Evolutionary conservation across 345 rosid species (phyloP).

Genomic region (Cardamine resedifolia): DNA sequence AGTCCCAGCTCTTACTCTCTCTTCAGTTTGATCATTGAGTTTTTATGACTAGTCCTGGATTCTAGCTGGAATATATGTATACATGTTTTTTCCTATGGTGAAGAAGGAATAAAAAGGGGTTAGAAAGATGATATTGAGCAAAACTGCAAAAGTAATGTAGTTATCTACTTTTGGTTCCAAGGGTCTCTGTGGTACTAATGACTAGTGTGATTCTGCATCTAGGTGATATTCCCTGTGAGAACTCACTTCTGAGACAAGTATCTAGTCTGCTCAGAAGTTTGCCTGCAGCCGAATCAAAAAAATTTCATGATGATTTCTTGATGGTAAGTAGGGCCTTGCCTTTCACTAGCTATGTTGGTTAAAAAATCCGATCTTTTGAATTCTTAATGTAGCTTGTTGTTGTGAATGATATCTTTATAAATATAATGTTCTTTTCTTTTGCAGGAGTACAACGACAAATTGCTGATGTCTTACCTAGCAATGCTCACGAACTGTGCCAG

Average conservation of each 20-base stretch:
- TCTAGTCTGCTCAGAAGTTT: constrained; percentile 88
- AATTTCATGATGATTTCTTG: constrained; percentile 84
- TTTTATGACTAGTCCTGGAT: background rate
- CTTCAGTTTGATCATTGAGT: background rate
- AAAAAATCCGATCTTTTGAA: background rate
- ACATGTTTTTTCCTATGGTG: background rate
- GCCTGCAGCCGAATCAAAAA: constrained; percentile 91
- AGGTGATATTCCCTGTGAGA: constrained; percentile 94
- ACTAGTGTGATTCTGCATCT: constrained; percentile 32
- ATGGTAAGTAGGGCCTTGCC: constrained; percentile 58
- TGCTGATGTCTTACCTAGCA: constrained; percentile 84
- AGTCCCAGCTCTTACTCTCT: background rate
- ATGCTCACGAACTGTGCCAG: constrained; percentile 94
- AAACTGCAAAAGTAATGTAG: background rate
- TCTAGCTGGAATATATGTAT: background rate
- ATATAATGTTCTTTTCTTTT: constrained; percentile 13
- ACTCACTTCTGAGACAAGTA: constrained; percentile 84
- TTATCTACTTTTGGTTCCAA: background rate
- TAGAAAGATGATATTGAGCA: background rate
- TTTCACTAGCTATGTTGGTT: background rate
- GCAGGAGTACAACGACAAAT: constrained; percentile 91
- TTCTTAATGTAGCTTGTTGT: background rate
- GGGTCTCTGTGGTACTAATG: background rate
- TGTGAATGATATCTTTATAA: background rate
- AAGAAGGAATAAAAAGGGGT: background rate